Conservation (phyloP, 1,284 basidiomycete species). For the Cystobasidium sp. region DNA sequence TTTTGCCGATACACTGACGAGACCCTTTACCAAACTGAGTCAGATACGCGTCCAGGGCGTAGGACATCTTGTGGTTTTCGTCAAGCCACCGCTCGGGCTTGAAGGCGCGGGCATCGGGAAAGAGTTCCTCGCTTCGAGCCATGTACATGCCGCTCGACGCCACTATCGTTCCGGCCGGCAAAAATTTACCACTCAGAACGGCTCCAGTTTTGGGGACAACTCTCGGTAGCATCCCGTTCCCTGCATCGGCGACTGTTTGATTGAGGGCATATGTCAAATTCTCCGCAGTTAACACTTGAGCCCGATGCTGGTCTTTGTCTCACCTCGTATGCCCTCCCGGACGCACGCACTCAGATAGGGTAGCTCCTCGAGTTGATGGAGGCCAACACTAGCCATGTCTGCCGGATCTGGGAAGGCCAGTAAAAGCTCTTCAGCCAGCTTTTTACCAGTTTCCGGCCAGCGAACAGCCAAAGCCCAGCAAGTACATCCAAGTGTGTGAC, state of each 20-base stretch:
- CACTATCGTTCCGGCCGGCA: not conserved
- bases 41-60: not conserved
- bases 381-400: not conserved
- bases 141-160: not conserved
- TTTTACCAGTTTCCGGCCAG: not conserved
- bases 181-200: not conserved
- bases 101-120: not conserved
- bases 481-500: not conserved
- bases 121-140: not conserved
- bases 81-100: not conserved
- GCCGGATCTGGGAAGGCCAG: not conserved
- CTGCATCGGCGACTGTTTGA: not conserved
- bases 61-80: not conserved
- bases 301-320: not conserved
- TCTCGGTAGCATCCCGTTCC: not conserved
- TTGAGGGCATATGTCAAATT: not conserved
- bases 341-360: not conserved
- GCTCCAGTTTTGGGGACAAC: not conserved
- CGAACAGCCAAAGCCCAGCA: conserved; percentile 5
- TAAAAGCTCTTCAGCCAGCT: not conserved
- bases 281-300: not conserved
- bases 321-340: not conserved
- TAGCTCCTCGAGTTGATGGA: not conserved
- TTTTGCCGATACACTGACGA: not conserved
- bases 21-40: not conserved